phyloP scores from a whole-genome alignment of 108 stramenopile genomes.

The Fistulifera solaris region DNA sequence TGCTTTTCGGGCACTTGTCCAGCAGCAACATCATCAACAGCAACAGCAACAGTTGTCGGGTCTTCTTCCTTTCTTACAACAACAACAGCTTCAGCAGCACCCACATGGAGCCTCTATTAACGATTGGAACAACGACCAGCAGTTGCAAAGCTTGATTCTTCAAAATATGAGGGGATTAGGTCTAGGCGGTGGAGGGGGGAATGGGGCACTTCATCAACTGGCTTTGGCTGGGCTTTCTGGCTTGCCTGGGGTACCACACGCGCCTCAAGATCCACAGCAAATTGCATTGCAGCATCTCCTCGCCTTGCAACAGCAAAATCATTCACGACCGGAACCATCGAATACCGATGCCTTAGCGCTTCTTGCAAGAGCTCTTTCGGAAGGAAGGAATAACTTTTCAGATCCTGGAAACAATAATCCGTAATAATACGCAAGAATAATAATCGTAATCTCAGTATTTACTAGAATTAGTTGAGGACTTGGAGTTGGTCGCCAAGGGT shows the following conservation, averaged over 20 bases:
- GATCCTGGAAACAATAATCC: not conserved
- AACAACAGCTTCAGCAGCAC: not conserved
- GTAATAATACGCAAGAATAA: not conserved
- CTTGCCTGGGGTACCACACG: not conserved
- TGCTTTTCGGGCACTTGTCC: conserved; percentile 21
- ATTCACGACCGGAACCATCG: too few species aligned
- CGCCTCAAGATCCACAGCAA: too few species aligned
- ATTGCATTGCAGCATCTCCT: too few species aligned
- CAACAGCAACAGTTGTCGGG: conserved; percentile 24
- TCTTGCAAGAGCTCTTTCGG: too few species aligned
- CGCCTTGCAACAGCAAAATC: too few species aligned
- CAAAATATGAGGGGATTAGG: not conserved
- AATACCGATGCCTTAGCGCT: too few species aligned
- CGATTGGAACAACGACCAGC: too few species aligned
- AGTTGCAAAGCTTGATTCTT: too few species aligned
- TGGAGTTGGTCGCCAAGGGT: conserved; percentile 16
- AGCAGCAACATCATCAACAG: conserved; percentile 25
- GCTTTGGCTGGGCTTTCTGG: not conserved
- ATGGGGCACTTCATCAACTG: not conserved
- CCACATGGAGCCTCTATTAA: not conserved
- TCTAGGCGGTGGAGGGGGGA: not conserved
- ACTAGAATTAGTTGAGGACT: not conserved
- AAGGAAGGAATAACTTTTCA: too few species aligned
- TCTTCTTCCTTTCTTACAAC: conserved; percentile 12
- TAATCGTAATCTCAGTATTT: not conserved